Base-by-base conservation (phyloP, 768 basidiomycete species). In the Cystofilobasidium capitatum region DNA sequence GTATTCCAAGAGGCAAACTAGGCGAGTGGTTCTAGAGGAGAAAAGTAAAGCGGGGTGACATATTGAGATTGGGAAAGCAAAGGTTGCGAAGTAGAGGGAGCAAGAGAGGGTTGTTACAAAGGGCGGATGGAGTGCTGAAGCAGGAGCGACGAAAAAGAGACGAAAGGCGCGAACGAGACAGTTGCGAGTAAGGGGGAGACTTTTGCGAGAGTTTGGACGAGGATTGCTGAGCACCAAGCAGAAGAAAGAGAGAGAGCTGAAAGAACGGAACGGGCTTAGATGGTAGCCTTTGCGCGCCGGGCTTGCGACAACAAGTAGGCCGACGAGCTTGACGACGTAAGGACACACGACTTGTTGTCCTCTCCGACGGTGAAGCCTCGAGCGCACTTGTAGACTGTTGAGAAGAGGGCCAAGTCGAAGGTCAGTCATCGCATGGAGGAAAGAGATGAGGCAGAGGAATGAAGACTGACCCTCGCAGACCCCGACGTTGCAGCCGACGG, bases 401-500 rank as follows among this genome's bases (percentile, higher is more conserved):
- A 22, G 10, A 35, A 39, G 24, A 8, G 20, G 26, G 36, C 17
- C 16, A 58, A 39, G 58, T 35, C 29, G n/a, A 1, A 1, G 35
- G 24, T 33, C 31, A n/a, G 40, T 9, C 42, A 39, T 40, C 13
- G 24, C 4, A 61, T 2, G 24, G 39, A 14, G 26, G 42, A 36
- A n/a, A 45, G 29, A 29, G 39, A 6, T 1, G 35, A 60, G n/a
- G 14, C n/a, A 47, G 13, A 12, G 14, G 12, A 24, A 33, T n/a
- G 26, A 17, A 17, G 26, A 64, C 51, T 39, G 3, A 42, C 49
- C 58, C 54, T 62, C 60, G 44, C 66, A 68, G n/a, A 40, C 26
- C 14, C 66, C 66, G 29, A 31, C 40, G 16, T 55, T 45, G 42
- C 66, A 68, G 24, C 66, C 61, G 40, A 68, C 66, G 9, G 59